Evolutionary conservation across 2,329 filamentous ascomycete species (phyloP).

Genomic region (Alternaria brassicicola): DNA sequence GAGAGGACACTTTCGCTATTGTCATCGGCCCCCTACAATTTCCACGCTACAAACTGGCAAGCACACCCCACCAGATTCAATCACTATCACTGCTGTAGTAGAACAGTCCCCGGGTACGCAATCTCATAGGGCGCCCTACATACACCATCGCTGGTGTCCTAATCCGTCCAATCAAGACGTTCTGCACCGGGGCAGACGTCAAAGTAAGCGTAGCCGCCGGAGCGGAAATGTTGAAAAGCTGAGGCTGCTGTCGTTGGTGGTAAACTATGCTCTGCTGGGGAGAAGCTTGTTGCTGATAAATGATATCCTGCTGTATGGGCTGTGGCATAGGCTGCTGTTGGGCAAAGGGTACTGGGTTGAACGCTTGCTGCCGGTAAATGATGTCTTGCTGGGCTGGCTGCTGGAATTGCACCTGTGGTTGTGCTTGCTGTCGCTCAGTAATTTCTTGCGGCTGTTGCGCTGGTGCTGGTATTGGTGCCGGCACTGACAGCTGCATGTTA

Average conservation of each 20-base stretch:
- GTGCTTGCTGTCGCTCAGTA: not conserved
- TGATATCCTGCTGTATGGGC: not conserved
- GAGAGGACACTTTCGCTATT: not conserved
- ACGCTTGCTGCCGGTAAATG: not conserved
- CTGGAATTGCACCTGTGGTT: not conserved
- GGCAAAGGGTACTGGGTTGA: not conserved
- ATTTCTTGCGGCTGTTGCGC: not conserved
- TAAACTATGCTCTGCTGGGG: not conserved
- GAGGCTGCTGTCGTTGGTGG: not conserved
- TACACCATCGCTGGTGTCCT: not conserved
- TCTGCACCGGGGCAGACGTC: not conserved
- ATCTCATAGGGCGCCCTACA: not conserved
- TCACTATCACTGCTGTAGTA: not conserved
- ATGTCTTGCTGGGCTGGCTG: not conserved
- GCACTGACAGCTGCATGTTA: not conserved
- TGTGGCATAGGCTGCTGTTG: not conserved
- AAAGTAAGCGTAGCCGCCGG: not conserved
- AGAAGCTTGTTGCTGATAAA: not conserved
- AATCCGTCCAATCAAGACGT: not conserved
- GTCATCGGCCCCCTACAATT: not conserved
- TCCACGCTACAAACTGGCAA: not conserved
- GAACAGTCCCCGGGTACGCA: not conserved
- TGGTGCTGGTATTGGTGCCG: not conserved
- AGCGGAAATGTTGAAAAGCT: not conserved
- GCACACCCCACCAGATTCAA: not conserved